Percentiles rank a stretch among this genome's conserved stretches.
These are phyloP conservation scores for Graphiopsis chlorocephala DNA, from an alignment of 2,329 filamentous ascomycete species.

Conservation along the genomic window DNA sequence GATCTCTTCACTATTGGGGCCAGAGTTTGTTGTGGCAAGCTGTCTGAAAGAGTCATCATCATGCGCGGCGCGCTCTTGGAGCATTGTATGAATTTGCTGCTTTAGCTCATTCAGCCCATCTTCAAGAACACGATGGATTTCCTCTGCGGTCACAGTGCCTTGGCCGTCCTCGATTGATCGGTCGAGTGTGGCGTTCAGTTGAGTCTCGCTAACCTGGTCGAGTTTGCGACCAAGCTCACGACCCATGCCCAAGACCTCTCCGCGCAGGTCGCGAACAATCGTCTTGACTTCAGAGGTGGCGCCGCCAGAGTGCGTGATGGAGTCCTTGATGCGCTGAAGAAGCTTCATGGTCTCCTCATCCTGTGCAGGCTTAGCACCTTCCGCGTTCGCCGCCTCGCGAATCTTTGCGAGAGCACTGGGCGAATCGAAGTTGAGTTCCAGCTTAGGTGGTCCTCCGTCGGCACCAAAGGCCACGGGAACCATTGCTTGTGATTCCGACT, in stretches of 20 bases:
- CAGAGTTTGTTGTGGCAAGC: conserved; percentile 41
- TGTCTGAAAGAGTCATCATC: conserved; percentile 35
- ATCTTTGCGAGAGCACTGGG: conserved; percentile 24
- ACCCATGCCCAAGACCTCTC: conserved; percentile 92
- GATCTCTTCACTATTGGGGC: conserved; percentile 66
- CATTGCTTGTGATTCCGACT: conserved; percentile 53
- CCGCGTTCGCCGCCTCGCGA: conserved; percentile 23
- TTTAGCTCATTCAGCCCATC: conserved; percentile 79
- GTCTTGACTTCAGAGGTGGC: conserved; percentile 90
- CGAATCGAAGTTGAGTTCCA: conserved; percentile 36
- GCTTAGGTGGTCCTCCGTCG: conserved; percentile 35
- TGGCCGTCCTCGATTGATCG: conserved; percentile 43
- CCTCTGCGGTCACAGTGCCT: conserved; percentile 55
- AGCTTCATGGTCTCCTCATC: conserved; percentile 77
- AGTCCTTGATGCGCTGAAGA: conserved; percentile 85
- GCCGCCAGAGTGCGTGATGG: conserved; percentile 81
- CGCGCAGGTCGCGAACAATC: conserved; percentile 81
- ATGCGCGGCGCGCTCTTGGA: conserved; percentile 67
- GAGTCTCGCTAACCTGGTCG: conserved; percentile 59
- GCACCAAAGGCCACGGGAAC: conserved; percentile 44
- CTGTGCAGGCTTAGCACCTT: conserved; percentile 53
- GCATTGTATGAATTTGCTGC: conserved; percentile 75
- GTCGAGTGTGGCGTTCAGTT: conserved; percentile 31
- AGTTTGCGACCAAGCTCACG: conserved; percentile 83
- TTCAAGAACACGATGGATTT: conserved; percentile 74